Conservation (phyloP, 1,284 basidiomycete genomes). For the Boletus sp. region DNA sequence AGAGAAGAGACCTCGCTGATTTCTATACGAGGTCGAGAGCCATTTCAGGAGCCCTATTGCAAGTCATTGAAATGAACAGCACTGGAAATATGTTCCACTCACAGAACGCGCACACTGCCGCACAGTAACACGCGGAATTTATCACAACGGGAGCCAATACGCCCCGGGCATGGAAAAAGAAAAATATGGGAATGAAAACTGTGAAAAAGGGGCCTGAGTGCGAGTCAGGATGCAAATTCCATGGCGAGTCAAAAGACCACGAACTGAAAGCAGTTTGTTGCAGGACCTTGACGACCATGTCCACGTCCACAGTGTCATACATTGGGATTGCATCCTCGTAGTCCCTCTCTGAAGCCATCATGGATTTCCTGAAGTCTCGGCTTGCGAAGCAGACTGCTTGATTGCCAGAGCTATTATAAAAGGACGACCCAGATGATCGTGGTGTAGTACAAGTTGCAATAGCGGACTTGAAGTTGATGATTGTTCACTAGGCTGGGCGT, state of each 20-base stretch:
- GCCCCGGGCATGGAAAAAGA: slow-evolving; percentile 62
- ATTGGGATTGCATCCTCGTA: slow-evolving; percentile 24
- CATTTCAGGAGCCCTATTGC: slow-evolving; percentile 62
- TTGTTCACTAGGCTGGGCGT: no score
- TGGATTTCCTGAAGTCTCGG: background rate
- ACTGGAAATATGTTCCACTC: slow-evolving; percentile 28
- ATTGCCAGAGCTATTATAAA: no score
- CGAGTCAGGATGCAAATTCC: slow-evolving; percentile 6
- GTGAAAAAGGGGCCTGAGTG: slow-evolving; percentile 74
- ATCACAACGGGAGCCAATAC: slow-evolving; percentile 50
- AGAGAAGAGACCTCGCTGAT: slow-evolving; percentile 62
- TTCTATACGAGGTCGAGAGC: slow-evolving; percentile 68
- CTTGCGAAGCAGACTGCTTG: no score
- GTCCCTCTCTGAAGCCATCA: slow-evolving; percentile 10
- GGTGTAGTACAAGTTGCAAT: no score
- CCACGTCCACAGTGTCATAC: slow-evolving; percentile 66
- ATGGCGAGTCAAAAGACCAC: slow-evolving; percentile 24
- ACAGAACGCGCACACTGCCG: slow-evolving; percentile 61
- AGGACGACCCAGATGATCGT: no score
- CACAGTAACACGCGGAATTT: slow-evolving; percentile 50
- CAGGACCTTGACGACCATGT: slow-evolving; percentile 73
- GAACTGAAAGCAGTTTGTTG: slow-evolving; percentile 73
- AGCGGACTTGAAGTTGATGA: no score
- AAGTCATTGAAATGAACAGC: slow-evolving; percentile 6
- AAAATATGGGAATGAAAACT: slow-evolving; percentile 71